Evolutionary conservation across 768 basidiomycete genomes (phyloP).

Genomic region (Ramaria rubella): DNA sequence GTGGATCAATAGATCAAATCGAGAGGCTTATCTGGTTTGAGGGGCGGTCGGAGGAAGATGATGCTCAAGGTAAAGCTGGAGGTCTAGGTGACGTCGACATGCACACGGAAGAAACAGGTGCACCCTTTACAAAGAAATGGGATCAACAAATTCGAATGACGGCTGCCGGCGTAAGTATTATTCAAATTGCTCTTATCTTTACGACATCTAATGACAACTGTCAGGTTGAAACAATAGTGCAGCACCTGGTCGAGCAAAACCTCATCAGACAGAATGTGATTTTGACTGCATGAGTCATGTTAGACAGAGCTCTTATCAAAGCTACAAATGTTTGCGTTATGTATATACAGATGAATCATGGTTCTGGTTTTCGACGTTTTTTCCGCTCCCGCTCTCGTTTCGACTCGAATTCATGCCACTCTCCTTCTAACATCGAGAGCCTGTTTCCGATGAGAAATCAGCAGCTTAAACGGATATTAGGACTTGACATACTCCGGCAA

Average conservation of each 20-base stretch:
- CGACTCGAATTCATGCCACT: constrained; percentile 97
- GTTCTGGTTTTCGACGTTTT: constrained; percentile 54
- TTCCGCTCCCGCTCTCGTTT: constrained; percentile 86
- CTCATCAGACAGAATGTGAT: constrained; percentile 36
- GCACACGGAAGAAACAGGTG: constrained; percentile 80
- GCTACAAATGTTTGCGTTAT: not conserved
- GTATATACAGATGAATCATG: constrained; percentile 5
- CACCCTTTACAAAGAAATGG: constrained; percentile 92
- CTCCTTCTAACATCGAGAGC: constrained; percentile 75
- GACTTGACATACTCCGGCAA: constrained; percentile 68
- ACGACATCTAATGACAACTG: not conserved
- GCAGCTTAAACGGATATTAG: not conserved
- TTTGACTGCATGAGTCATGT: constrained; percentile 17
- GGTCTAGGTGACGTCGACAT: constrained; percentile 85
- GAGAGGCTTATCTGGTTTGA: constrained; percentile 94
- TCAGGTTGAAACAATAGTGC: constrained; percentile 83
- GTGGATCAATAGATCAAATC: constrained; percentile 93
- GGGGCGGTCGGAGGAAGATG: constrained; percentile 76
- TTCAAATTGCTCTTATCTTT: not conserved
- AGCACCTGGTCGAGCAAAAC: constrained; percentile 67
- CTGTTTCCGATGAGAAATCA: constrained; percentile 31
- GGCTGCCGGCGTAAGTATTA: constrained; percentile 66
- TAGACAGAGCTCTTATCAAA: not conserved
- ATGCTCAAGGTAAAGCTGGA: constrained; percentile 90
- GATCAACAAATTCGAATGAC: constrained; percentile 88